These are phyloP conservation scores for Pulveroboletus sp. DNA, from an alignment of 768 basidiomycete species.

Conservation along the genomic window DNA sequence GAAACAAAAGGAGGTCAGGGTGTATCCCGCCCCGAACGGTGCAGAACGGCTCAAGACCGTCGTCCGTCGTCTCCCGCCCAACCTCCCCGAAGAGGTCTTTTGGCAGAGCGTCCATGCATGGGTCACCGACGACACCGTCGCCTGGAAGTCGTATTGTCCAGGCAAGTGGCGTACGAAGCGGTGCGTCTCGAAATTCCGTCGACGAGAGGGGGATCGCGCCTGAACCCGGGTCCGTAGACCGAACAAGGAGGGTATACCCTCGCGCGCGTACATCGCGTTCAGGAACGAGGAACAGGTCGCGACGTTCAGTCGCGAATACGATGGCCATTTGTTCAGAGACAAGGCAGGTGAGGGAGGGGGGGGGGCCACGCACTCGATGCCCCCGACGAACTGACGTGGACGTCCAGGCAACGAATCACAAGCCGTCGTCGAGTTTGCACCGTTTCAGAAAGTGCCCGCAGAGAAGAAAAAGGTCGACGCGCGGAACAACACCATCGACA, in stretches of 20 bases:
- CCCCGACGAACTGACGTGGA: background rate
- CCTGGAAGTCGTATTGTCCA: conserved; percentile 62
- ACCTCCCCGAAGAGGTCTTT: conserved; percentile 88
- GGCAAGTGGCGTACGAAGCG: conserved; percentile 65
- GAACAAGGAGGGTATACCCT: conserved; percentile 80
- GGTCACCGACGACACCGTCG: conserved; percentile 69
- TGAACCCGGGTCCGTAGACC: conserved; percentile 53
- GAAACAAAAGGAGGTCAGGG: conserved; percentile 32
- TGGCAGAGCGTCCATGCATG: conserved; percentile 88
- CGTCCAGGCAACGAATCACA: conserved; percentile 75
- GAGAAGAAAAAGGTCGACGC: conserved; percentile 76
- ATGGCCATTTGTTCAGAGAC: conserved; percentile 89
- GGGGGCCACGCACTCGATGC: background rate
- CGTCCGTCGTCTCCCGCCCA: conserved; percentile 84
- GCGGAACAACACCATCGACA: conserved; percentile 84
- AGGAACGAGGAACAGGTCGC: conserved; percentile 68
- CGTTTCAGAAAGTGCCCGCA: conserved; percentile 79
- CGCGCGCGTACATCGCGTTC: conserved; percentile 92
- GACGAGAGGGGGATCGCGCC: background rate
- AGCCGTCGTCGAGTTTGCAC: conserved; percentile 91
- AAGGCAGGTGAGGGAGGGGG: conserved; percentile 78
- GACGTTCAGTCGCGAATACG: conserved; percentile 76
- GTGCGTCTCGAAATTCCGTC: conserved; percentile 35
- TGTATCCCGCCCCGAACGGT: conserved; percentile 26
- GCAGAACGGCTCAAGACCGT: conserved; percentile 78